Percentiles rank a stretch among this genome's conserved stretches.
Evolutionary conservation across 805 yeast species (phyloP).

Genomic region (Lipomyces chichibuensis): DNA sequence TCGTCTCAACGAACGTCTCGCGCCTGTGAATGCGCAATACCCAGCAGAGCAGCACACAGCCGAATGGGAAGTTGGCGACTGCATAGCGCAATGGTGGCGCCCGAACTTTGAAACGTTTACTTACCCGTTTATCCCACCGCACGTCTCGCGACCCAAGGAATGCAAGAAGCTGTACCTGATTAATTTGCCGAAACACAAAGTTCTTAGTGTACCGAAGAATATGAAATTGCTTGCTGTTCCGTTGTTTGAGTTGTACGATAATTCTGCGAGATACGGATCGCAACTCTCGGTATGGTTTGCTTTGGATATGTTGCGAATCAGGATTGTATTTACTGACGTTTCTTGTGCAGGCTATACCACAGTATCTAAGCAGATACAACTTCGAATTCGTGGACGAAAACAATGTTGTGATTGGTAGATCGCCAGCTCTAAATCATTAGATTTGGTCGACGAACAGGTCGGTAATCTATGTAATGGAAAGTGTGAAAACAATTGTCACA

Average conservation of each 20-base stretch:
- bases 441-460: not conserved
- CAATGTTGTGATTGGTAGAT: constrained; percentile 37
- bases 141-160: constrained; percentile 44
- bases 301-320: not conserved
- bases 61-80: constrained; percentile 43
- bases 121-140: constrained; percentile 45
- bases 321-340: not conserved
- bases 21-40: constrained; percentile 32
- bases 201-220: constrained; percentile 41
- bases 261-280: constrained; percentile 41
- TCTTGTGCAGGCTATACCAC: constrained; percentile 43
- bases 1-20: constrained; percentile 36
- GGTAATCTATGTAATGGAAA: not conserved
- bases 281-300: constrained; percentile 38
- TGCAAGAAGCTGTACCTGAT: constrained; percentile 44
- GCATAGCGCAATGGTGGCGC: constrained; percentile 46
- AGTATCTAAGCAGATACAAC: constrained; percentile 44
- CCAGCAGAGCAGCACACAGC: constrained; percentile 31
- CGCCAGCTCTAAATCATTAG: constrained; percentile 27
- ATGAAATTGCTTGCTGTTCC: constrained; percentile 44
- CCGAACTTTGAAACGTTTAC: constrained; percentile 43
- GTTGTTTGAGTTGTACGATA: constrained; percentile 44
- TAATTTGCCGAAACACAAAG: constrained; percentile 39
- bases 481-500: not conserved
- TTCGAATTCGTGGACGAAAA: constrained; percentile 41